These are phyloP conservation scores for Corrigiola litoralis DNA, from an alignment of 179 eudicot genomes.

Conservation along the genomic window DNA sequence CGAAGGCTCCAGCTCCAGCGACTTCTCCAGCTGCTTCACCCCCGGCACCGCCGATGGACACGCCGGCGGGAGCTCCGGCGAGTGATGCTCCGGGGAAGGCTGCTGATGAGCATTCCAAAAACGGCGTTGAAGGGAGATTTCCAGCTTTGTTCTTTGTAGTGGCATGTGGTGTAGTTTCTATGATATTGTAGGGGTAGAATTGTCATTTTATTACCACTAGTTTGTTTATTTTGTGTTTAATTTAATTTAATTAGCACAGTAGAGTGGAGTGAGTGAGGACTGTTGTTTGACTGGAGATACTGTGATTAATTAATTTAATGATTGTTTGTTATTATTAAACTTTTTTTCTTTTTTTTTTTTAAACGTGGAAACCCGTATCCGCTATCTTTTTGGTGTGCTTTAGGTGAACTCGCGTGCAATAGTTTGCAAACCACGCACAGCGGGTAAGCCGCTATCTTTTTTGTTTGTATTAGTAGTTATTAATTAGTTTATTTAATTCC, in stretches of 20 bases:
- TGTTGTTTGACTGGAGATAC: slow-evolving; percentile 20
- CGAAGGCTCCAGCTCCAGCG: slow-evolving; percentile 29
- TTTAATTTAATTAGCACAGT: not conserved
- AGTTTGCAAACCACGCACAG: no score
- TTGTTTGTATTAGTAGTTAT: no score
- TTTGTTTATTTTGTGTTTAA: slow-evolving; percentile 12
- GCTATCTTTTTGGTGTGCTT: no score
- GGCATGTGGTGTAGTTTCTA: slow-evolving; percentile 19
- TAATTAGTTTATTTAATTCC: not conserved
- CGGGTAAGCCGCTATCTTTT: no score
- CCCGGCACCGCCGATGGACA: slow-evolving; percentile 31
- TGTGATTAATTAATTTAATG: slow-evolving; percentile 15
- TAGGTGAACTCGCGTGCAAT: no score
- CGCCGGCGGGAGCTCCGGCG: slow-evolving; percentile 41
- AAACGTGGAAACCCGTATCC: no score
- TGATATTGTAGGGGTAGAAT: slow-evolving; percentile 21
- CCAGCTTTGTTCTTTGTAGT: slow-evolving; percentile 12
- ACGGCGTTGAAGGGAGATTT: slow-evolving; percentile 14
- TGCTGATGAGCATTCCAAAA: slow-evolving; percentile 25
- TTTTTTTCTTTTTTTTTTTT: not conserved
- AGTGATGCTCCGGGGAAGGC: slow-evolving; percentile 28
- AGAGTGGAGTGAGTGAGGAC: not conserved
- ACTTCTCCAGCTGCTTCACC: slow-evolving; percentile 6
- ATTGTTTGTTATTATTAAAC: not conserved
- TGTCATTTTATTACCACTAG: slow-evolving; percentile 4